phyloP scores from a whole-genome alignment of 140 eudicot species.

The Oenanthe javanica region DNA sequence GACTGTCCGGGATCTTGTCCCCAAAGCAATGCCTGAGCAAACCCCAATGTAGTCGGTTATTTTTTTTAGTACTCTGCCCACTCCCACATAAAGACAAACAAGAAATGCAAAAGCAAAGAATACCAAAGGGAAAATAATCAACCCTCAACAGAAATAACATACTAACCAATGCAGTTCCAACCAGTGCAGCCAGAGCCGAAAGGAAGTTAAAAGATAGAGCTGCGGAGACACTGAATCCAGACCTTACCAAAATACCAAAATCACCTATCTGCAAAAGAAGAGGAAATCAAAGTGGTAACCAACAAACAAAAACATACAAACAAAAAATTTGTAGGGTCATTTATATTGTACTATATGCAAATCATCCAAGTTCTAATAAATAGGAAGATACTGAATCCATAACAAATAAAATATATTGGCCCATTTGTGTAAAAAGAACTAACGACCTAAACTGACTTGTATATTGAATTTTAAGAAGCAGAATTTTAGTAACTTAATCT shows the following conservation, averaged over 20 bases:
- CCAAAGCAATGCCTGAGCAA: conserved; percentile 58
- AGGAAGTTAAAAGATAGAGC: conserved; percentile 91
- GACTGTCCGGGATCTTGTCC: conserved; percentile 96
- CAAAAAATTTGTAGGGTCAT: not conserved
- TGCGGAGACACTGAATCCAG: conserved; percentile 81
- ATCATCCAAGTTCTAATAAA: not conserved
- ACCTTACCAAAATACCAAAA: conserved; percentile 87
- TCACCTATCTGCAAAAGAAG: conserved; percentile 72
- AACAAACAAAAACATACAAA: not conserved
- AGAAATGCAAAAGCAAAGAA: not conserved
- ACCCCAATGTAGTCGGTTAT: not conserved
- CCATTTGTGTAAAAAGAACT: not conserved
- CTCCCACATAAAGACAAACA: not conserved
- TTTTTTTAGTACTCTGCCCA: not conserved
- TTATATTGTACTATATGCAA: not conserved
- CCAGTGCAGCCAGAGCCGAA: conserved; percentile 86
- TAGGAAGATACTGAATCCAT: not conserved
- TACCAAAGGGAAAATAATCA: not conserved
- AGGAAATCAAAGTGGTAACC: conserved; percentile 1
- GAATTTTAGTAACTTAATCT: not conserved
- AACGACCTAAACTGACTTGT: not conserved
- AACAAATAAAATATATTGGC: not conserved
- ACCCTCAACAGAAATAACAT: not conserved
- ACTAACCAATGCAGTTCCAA: conserved; percentile 86
- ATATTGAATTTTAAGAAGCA: not conserved